Base-by-base conservation (phyloP, 306 rosid species). In the Pyrus pyrifolia region DNA sequence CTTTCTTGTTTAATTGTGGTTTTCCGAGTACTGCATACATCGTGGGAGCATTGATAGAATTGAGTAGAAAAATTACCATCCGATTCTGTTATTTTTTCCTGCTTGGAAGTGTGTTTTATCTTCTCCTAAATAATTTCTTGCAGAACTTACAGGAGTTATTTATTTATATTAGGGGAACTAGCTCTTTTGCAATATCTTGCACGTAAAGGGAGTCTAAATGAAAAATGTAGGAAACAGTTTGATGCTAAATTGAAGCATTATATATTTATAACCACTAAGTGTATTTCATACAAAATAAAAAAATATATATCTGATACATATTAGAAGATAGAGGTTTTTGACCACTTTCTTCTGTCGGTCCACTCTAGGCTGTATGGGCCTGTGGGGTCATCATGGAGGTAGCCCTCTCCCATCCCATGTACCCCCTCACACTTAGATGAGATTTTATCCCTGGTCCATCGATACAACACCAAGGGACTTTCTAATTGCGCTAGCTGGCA, bases 1-100 rank as follows among this genome's bases (percentile, higher is more conserved):
- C 68, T 67, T 78, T 67, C 14, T 73, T 51, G 67, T 66, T 18
- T 35, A 72, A 38, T 19, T 72, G 14, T 72, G 51, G 35, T 72
- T 72, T 60, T 57, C 5, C 3, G 7, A 23, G 15, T 19, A 49
- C 33, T 71, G 21, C 33, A 18, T 51, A 51, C 31, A 4, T 53
- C 1, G 49, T 33, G 66, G 2, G 67, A 62, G n/a, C 67, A 15
- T 29, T 14, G 11, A 60, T 62, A 30, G 42, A 29, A 29, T 17
- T 30, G 18, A 63, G 42, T 63, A 63, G 13, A 40, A 40, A 53
- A 53, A 53, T 53, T 53, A 17, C 49, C 12, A 30, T 27, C 25
- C 3, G 74, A 51, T 31, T 53, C 12, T 31, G 22, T 23, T 25
- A 6, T 27, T 70, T 49, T 29, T 33, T 33, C 42, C 42, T 27